Base-by-base conservation (phyloP, 2,329 filamentous ascomycete species). In the Aspergillus jensenii region DNA sequence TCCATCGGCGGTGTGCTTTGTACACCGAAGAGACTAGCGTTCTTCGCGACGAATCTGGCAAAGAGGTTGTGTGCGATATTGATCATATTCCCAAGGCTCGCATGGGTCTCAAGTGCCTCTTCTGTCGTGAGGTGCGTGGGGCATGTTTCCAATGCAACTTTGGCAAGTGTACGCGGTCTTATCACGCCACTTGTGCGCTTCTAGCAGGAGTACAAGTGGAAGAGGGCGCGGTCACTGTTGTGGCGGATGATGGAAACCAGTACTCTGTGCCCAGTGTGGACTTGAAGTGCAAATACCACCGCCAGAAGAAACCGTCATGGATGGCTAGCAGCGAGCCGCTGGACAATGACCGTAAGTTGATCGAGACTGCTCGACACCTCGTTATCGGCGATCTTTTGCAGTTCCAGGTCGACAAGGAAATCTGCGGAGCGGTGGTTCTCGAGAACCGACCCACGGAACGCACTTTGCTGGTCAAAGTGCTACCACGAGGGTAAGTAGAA, bases 131-230 rank as follows among this genome's bases (percentile, higher is more conserved):
- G 33, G 96, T 95, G 74, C 90, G 90, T 57, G 95, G 95, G n/a
- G 91, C 91, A 15, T 97, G 93, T 76, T 96, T 99, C 78, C 93
- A 98, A 74, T 99, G 95, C 76, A 96, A 91, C 1, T 89, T 91
- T 66, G 93, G 93, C 79, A 98, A 96, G 73, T 99, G 95, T 68
- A 89, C 91, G 4, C 84, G 95, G 62, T 89, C 93, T 8, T 99
- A 97, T 75, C 95, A 99, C 72, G 90, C 93, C 15, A 98, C 93
- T 1, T 99, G 95, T 72, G 95, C 95, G 3, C 89, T 92, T 7
- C 88, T 93, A 21, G 93, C 93, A 37, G 95, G 95, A 56, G 92
- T 97, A 2, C 90, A 96, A 71, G 87, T 97, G 49, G 93, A 99
- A 71, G 86, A 91, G 67, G 90, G 90, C 31, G 86, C 91, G 37